These are phyloP conservation scores for Talaromyces sp. DNA, from an alignment of 2,329 filamentous ascomycete genomes.

Conservation along the genomic window DNA sequence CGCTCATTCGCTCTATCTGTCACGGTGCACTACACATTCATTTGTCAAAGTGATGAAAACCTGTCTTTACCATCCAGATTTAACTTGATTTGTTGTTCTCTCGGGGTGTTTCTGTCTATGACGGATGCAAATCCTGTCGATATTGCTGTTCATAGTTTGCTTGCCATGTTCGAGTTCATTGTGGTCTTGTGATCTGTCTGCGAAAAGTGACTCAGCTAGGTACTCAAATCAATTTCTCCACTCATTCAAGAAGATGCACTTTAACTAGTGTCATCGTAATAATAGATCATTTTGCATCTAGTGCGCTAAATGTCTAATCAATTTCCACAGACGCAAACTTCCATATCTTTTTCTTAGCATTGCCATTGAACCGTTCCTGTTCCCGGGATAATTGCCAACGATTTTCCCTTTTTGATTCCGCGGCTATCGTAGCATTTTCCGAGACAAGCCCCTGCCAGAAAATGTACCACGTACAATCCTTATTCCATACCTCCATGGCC, in stretches of 20 bases:
- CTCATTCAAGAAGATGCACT: neutral
- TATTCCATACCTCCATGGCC: slow-evolving; percentile 42
- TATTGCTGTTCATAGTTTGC: slow-evolving; percentile 6
- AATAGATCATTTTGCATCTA: neutral
- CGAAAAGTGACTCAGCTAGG: neutral
- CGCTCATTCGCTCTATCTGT: neutral
- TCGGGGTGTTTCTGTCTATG: neutral
- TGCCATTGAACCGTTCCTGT: slow-evolving; percentile 27
- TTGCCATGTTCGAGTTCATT: slow-evolving; percentile 4
- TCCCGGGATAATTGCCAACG: slow-evolving; percentile 12
- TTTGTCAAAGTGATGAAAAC: neutral
- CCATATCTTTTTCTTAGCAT: slow-evolving; percentile 29
- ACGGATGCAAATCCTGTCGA: neutral
- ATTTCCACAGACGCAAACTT: slow-evolving; percentile 31
- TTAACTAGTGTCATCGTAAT: neutral
- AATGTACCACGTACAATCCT: slow-evolving; percentile 41
- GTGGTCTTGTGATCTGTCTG: neutral
- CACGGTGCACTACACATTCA: neutral
- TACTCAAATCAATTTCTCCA: slow-evolving; percentile 5
- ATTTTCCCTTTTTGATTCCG: neutral
- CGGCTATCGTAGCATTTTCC: neutral
- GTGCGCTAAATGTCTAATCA: slow-evolving; percentile 14
- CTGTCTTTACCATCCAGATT: neutral
- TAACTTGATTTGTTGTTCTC: neutral
- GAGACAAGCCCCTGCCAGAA: slow-evolving; percentile 28